Conservation (phyloP, 306 rosid genomes). For the Cercis canadensis region DNA sequence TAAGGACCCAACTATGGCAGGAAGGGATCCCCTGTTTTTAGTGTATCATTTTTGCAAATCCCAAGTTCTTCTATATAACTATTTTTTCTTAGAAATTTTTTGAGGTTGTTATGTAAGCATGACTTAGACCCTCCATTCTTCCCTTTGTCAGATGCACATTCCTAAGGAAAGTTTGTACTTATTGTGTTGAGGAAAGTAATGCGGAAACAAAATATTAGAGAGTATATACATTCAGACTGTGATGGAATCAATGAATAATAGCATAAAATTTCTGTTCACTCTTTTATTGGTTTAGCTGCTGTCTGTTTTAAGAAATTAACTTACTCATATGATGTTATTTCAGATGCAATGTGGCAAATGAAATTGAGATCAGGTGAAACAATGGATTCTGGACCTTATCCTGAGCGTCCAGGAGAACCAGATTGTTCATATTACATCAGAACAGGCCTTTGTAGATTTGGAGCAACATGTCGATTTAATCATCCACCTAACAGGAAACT, state of each 20-base stretch:
- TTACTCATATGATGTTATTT: conserved; percentile 41
- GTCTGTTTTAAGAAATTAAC: conserved; percentile 27
- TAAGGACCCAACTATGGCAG: conserved; percentile 6
- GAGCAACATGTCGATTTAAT: conserved; percentile 92
- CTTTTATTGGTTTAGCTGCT: conserved; percentile 11
- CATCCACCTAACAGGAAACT: conserved; percentile 96
- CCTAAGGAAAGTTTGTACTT: too few species aligned
- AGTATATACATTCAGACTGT: conserved; percentile 16
- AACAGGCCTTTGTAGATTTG: conserved; percentile 97
- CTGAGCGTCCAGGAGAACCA: conserved; percentile 92
- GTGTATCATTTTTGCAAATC: not conserved
- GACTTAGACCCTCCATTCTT: conserved; percentile 27
- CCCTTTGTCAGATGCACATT: conserved; percentile 25
- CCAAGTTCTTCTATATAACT: not conserved
- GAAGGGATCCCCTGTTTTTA: not conserved
- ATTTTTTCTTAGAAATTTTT: not conserved
- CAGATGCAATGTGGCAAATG: conserved; percentile 98
- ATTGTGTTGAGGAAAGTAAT: conserved; percentile 17
- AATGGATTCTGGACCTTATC: conserved; percentile 89
- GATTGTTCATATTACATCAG: conserved; percentile 97
- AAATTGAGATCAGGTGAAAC: conserved; percentile 85
- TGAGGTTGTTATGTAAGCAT: conserved; percentile 1
- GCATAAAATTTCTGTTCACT: conserved; percentile 14
- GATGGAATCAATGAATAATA: conserved; percentile 11
- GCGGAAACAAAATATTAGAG: conserved; percentile 5